These are phyloP conservation scores for Candida piceae DNA, from an alignment of 805 yeast genomes.

Conservation along the genomic window DNA sequence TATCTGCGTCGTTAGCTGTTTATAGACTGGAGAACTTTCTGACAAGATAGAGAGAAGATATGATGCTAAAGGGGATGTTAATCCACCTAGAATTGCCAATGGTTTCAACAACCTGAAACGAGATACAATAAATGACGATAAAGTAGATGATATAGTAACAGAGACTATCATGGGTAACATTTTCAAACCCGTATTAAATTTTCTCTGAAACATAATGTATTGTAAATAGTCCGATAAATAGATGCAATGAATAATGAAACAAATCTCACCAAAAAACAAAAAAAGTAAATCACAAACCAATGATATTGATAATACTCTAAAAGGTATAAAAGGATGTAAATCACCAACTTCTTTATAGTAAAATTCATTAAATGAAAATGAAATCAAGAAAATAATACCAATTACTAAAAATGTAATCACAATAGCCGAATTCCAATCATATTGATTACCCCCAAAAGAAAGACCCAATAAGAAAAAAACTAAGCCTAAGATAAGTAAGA, in stretches of 20 bases:
- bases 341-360: constrained; percentile 5
- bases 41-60: constrained; percentile 40
- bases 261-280: constrained; percentile 28
- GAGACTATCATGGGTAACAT: constrained; percentile 41
- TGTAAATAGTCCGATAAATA: constrained; percentile 47
- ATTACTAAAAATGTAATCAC: constrained; percentile 44
- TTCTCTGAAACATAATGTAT: constrained; percentile 31
- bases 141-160: constrained; percentile 38
- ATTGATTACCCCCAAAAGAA: constrained; percentile 53
- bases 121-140: constrained; percentile 35
- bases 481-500: constrained; percentile 38
- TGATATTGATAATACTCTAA: constrained; percentile 33
- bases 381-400: constrained; percentile 35
- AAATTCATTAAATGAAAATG: constrained; percentile 37
- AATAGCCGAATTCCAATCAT: constrained; percentile 52
- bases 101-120: constrained; percentile 38
- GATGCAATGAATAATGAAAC: constrained; percentile 37
- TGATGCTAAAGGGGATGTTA: constrained; percentile 39
- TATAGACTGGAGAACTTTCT: constrained; percentile 32
- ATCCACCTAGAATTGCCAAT: constrained; percentile 33
- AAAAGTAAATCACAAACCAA: constrained; percentile 12
- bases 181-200: constrained; percentile 42
- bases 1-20: constrained; percentile 42
- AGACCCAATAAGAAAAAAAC: constrained; percentile 47
- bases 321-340: constrained; percentile 41